phyloP scores from a whole-genome alignment of 2,329 filamentous ascomycete genomes.

The Xylariales sp. region DNA sequence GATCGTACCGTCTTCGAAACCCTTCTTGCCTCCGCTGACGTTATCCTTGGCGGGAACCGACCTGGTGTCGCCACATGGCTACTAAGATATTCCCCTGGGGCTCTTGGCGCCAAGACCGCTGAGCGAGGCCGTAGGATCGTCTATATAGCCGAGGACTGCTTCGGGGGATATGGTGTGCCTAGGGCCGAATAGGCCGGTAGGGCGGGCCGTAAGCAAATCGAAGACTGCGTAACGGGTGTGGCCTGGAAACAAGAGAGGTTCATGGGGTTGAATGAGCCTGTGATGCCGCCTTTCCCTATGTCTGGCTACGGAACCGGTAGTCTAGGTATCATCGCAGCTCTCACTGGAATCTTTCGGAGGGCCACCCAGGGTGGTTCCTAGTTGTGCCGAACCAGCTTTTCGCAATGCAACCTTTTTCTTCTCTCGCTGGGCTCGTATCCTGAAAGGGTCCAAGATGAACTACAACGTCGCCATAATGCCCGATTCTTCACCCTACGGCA shows the following conservation, averaged over 20 bases:
- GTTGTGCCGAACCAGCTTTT: slow-evolving; percentile 51
- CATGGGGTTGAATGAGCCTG: slow-evolving; percentile 64
- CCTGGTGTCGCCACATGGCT: slow-evolving; percentile 72
- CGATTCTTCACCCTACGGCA: slow-evolving; percentile 67
- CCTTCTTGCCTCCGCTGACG: slow-evolving; percentile 71
- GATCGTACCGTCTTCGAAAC: slow-evolving; percentile 68
- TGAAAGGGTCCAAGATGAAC: slow-evolving; percentile 57
- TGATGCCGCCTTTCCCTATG: slow-evolving; percentile 74
- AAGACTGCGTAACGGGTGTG: slow-evolving; percentile 53
- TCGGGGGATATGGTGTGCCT: slow-evolving; percentile 65
- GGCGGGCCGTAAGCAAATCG: slow-evolving; percentile 70
- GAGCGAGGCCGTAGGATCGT: slow-evolving; percentile 71
- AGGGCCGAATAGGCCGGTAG: slow-evolving; percentile 68
- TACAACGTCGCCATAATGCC: slow-evolving; percentile 60
- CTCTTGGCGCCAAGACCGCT: slow-evolving; percentile 63
- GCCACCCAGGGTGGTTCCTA: slow-evolving; percentile 51
- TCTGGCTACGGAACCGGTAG: slow-evolving; percentile 59
- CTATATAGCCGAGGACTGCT: slow-evolving; percentile 78
- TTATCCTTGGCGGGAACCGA: slow-evolving; percentile 76
- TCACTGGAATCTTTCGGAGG: slow-evolving; percentile 50
- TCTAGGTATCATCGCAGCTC: slow-evolving; percentile 51
- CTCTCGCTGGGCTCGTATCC: slow-evolving; percentile 60
- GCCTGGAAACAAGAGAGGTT: slow-evolving; percentile 54
- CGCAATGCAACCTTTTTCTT: slow-evolving; percentile 53
- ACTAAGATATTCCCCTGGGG: slow-evolving; percentile 71